Percentiles rank a stretch among this genome's conserved stretches.
These are phyloP conservation scores for Cadophora luteo-olivacea DNA, from an alignment of 2,329 filamentous ascomycete species.

Conservation along the genomic window DNA sequence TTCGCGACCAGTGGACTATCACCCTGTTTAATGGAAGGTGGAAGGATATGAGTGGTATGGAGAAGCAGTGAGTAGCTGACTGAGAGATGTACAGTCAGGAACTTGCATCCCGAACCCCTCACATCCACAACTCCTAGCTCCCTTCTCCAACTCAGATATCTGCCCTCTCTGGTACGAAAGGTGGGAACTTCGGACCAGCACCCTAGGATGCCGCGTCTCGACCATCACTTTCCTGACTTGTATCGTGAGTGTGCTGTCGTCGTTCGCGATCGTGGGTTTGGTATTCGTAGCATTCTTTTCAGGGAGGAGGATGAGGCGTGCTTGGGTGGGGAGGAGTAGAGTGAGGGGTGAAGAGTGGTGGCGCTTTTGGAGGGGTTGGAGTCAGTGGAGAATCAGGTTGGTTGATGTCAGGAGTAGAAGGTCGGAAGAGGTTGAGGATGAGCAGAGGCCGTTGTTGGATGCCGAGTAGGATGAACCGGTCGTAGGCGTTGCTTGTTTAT, in stretches of 20 bases:
- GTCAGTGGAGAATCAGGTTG: conserved; percentile 28
- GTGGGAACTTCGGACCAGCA: conserved; percentile 51
- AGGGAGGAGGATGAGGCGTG: conserved; percentile 18
- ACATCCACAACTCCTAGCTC: conserved; percentile 55
- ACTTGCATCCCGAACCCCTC: conserved; percentile 60
- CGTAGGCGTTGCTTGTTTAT: neutral
- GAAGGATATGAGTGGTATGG: neutral
- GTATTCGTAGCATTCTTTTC: conserved; percentile 11
- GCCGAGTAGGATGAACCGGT: neutral
- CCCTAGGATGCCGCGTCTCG: conserved; percentile 51
- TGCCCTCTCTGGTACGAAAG: conserved; percentile 59
- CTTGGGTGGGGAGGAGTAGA: conserved; percentile 28
- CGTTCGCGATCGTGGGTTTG: conserved; percentile 37
- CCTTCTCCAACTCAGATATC: conserved; percentile 55
- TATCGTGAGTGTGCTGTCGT: conserved; percentile 44
- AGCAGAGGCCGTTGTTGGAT: conserved; percentile 24
- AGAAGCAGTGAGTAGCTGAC: neutral
- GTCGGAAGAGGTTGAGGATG: conserved; percentile 13
- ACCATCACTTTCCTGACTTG: conserved; percentile 50
- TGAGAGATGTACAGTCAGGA: conserved; percentile 44
- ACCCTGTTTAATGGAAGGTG: neutral
- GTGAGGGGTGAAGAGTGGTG: conserved; percentile 40
- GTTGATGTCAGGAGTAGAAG: conserved; percentile 25
- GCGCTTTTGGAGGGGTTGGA: conserved; percentile 41
- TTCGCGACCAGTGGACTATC: neutral